These are phyloP conservation scores for Ensete ventricosum DNA, from an alignment of 176 grass and related monocot genomes.

Conservation along the genomic window DNA sequence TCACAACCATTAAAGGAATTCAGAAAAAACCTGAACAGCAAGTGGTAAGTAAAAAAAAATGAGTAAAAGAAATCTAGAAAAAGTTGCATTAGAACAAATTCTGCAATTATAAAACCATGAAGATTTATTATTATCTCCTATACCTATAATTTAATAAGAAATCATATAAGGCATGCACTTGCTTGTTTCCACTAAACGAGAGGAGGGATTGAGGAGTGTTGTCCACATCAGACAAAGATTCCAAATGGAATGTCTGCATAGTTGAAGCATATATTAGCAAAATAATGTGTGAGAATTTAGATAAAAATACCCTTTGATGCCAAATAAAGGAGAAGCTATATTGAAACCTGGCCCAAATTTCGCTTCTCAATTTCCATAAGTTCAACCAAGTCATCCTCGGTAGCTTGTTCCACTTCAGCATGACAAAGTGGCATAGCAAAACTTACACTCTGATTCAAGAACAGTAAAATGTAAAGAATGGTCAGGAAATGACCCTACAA, in stretches of 20 bases:
- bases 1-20: constrained; percentile 55
- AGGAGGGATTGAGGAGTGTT: constrained; percentile 73
- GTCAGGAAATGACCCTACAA: not conserved
- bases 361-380: constrained; percentile 75
- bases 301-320: not conserved
- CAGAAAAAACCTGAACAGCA: constrained; percentile 44
- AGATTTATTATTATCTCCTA: not conserved
- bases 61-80: not conserved
- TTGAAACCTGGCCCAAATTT: constrained; percentile 67
- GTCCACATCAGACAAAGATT: constrained; percentile 65
- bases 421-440: constrained; percentile 86
- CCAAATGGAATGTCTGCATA: constrained; percentile 54
- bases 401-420: constrained; percentile 60
- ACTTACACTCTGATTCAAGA: constrained; percentile 38
- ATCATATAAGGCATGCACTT: constrained; percentile 79
- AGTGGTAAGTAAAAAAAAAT: not conserved
- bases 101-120: not conserved
- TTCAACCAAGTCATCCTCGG: constrained; percentile 74
- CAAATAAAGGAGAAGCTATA: constrained; percentile 1
- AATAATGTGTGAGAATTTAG: not conserved
- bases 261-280: constrained; percentile 1
- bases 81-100: not conserved
- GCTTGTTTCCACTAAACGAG: constrained; percentile 52
- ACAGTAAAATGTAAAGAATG: constrained; percentile 5
- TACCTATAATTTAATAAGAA: constrained; percentile 90